These are phyloP conservation scores for Paecilomyces dactylethromorphus DNA, from an alignment of 2,329 filamentous ascomycete species.

Conservation along the genomic window DNA sequence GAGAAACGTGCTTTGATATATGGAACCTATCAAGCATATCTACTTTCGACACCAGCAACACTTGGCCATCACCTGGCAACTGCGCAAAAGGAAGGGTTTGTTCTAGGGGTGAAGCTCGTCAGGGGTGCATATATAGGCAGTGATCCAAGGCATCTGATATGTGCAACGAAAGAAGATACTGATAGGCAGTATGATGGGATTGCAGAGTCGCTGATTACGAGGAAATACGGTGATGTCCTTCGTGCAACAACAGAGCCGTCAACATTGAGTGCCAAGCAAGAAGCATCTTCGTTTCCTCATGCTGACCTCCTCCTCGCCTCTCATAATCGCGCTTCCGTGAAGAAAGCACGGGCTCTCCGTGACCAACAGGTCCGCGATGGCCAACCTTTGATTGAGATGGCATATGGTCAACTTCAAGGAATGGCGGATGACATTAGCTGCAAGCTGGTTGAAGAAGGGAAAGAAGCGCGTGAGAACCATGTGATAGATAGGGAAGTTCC, in stretches of 20 bases:
- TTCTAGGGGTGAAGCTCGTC: conserved; percentile 67
- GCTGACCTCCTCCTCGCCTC: conserved; percentile 67
- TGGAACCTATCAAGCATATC: conserved; percentile 71
- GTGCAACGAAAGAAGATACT: conserved; percentile 63
- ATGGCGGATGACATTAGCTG: conserved; percentile 56
- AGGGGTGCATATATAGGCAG: conserved; percentile 65
- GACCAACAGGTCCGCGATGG: conserved; percentile 34
- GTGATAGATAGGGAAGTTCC: conserved; percentile 28
- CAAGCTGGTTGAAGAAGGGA: conserved; percentile 40
- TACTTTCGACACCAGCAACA: conserved; percentile 54
- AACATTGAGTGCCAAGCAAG: conserved; percentile 20
- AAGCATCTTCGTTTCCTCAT: conserved; percentile 40
- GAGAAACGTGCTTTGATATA: conserved; percentile 59
- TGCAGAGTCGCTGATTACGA: conserved; percentile 58
- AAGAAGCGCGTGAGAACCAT: conserved; percentile 25
- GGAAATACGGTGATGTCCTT: conserved; percentile 51
- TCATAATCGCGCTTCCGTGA: conserved; percentile 70
- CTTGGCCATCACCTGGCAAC: conserved; percentile 55
- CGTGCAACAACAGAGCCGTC: conserved; percentile 30
- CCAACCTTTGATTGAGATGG: conserved; percentile 39
- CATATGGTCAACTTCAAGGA: conserved; percentile 51
- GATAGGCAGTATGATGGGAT: conserved; percentile 67
- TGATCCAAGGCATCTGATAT: conserved; percentile 63
- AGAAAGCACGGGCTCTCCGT: conserved; percentile 43
- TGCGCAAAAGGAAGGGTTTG: conserved; percentile 56